Conservation (phyloP, 371 early-diverging fungal genomes). For the Entomophthora muscae region DNA sequence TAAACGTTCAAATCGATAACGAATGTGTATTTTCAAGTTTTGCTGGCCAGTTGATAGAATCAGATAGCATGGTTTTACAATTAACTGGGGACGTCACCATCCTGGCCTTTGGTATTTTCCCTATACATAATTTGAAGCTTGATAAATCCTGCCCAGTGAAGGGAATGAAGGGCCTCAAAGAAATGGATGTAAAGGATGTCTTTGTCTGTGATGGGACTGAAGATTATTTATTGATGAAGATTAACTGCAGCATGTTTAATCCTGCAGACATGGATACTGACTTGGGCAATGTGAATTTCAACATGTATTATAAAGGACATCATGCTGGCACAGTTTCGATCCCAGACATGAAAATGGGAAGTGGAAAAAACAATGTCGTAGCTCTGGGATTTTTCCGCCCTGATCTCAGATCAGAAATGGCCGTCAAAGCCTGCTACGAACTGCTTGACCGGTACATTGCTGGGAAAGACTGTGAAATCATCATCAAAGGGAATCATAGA, state of each 20-base stretch:
- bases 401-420: neutral
- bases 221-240: neutral
- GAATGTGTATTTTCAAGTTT: neutral
- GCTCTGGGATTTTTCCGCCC: neutral
- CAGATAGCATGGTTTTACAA: neutral
- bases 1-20: neutral
- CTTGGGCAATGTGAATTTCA: neutral
- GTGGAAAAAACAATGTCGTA: neutral
- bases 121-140: neutral
- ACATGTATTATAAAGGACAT: neutral
- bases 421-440: neutral
- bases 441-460: neutral
- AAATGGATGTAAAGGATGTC: neutral
- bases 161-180: neutral
- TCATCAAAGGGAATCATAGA: neutral
- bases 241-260: neutral
- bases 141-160: neutral
- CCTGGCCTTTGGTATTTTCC: neutral
- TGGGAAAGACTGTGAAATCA: neutral
- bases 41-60: neutral
- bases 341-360: neutral
- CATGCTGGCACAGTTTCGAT: neutral
- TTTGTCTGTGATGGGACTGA: neutral
- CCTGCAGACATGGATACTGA: neutral
- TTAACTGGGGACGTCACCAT: neutral